Base-by-base conservation (phyloP, 2,329 filamentous ascomycete genomes). In the Phyllosticta paracitricarpa region DNA sequence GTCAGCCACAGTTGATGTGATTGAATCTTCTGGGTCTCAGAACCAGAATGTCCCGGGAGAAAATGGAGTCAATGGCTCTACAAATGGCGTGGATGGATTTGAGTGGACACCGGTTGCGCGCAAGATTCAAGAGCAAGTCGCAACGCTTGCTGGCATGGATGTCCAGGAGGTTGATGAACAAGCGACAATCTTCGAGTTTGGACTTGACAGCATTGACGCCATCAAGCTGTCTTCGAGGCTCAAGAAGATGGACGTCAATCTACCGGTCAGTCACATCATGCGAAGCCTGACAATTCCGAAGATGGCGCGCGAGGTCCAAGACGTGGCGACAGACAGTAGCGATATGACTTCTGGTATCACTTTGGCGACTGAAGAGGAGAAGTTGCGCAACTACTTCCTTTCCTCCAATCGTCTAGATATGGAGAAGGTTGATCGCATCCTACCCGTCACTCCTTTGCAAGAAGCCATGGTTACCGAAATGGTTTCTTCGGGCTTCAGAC, bases 141-240 rank as follows among this genome's bases (percentile, higher is more conserved):
- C 87, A 1, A 67, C 69, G 0, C 75, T 96, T 4, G 83, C 86
- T 0, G 81, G 79, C 0, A 69, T 86, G 0, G 70, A 81, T 0
- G 70, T 73, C 2, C 70, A 78, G 1, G 73, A 79, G 0, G 76
- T 96, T 48, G 71, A 75, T 1, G 81, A 83, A 58, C 73, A 78
- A 6, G 84, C 84, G 0, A 87, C 87, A 0, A 83, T 97, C 10
- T 86, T 95, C 51, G 86, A 93, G 66, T 80, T 97, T 33, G 92
- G 92, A 0, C 80, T 97, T 6, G 93, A 97, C 76, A 96, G 92
- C 68, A 95, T 97, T 62, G 92, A 97, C 72, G 83, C 88, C 1
- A 93, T 97, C 71, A 95, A 91, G 67, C 76, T 97, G 0, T 88
- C 89, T 0, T 86, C 90, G 0, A 82, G 85, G 59, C 78, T 96